Evolutionary conservation across 495 filamentous ascomycete genomes (phyloP), one percentile per base, ranked within the genome.

Genomic region (Aspergillus cavernicola): DNA sequence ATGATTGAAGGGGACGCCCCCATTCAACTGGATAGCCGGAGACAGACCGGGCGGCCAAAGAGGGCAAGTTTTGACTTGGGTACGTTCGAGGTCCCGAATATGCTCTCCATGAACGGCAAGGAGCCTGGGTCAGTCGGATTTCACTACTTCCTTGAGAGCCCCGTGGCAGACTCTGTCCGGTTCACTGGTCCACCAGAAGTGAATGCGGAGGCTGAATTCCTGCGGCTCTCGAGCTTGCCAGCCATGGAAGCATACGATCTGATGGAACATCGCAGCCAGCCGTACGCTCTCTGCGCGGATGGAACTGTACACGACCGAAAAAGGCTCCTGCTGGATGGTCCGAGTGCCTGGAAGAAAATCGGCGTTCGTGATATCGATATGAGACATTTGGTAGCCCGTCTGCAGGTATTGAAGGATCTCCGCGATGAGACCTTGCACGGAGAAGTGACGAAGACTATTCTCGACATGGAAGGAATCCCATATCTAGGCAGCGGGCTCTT

Each of bases 111-210:
- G 67, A 82, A 85, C 50, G 87, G 38, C 22, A 70, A 80, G 35
- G 88, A 92, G 61, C 81, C 82, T 35, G 88, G 88, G 4, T 86
- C 86, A 29, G 67, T 90, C 20, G 88, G 87, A n/a, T 89, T 84
- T 59, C 79, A 83, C 52, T 81, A 87, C 44, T 89, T 85, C 15
- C 71, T 91, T 16, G 85, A 91, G 65, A 68, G 87, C 15, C 72
- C 80, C 0, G 78, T 86, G 19, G 80, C 83, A 12, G 88, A 90
- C 62, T 73, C 79, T 6, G 61, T 83, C 22, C 73, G 79, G 28
- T 74, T 70, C 40, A 58, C 48, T 2, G 57, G 66, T 11, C 62
- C 62, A 22, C 70, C 50, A 39, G 63, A 56, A 23, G 63, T 58
- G 11, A 59, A 49, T n/a, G 47, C 69, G 13, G 51, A 64, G 6